These are phyloP conservation scores for Colletotrichum sp. DNA, from an alignment of 2,329 filamentous ascomycete genomes.

Conservation along the genomic window DNA sequence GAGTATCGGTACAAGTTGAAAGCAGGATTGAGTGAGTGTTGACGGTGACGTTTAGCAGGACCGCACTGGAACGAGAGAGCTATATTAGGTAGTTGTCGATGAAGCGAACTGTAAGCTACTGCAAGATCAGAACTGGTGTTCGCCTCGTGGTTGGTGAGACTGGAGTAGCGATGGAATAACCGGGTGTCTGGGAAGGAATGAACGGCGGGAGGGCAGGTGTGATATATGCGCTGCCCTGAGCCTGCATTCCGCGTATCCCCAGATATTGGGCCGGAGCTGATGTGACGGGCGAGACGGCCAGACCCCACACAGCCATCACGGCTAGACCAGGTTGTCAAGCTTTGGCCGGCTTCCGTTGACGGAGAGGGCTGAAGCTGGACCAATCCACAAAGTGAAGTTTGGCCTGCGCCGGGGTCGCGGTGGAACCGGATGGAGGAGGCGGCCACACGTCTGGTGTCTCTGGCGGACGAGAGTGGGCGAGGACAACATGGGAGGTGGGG, in stretches of 20 bases:
- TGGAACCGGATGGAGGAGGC: background rate
- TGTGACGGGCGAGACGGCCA: background rate
- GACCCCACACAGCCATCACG: background rate
- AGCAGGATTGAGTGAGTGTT: background rate
- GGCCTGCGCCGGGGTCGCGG: background rate
- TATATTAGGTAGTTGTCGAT: background rate
- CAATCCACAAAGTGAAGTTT: background rate
- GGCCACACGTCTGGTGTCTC: background rate
- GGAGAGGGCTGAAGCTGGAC: constrained; percentile 13
- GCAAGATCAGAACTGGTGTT: background rate
- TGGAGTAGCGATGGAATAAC: background rate
- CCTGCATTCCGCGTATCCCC: background rate
- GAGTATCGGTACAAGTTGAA: background rate
- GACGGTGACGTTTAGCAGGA: background rate
- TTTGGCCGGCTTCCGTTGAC: constrained; percentile 7
- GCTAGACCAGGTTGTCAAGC: background rate
- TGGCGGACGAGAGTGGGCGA: background rate
- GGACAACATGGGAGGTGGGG: background rate
- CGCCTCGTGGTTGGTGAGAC: background rate
- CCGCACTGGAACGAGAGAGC: background rate
- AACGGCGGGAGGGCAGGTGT: background rate
- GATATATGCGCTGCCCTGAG: background rate
- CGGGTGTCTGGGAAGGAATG: background rate
- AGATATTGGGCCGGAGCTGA: background rate
- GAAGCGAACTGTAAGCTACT: background rate